phyloP scores from a whole-genome alignment of 257 asterid genomes.

The Solanum sejunctum region DNA sequence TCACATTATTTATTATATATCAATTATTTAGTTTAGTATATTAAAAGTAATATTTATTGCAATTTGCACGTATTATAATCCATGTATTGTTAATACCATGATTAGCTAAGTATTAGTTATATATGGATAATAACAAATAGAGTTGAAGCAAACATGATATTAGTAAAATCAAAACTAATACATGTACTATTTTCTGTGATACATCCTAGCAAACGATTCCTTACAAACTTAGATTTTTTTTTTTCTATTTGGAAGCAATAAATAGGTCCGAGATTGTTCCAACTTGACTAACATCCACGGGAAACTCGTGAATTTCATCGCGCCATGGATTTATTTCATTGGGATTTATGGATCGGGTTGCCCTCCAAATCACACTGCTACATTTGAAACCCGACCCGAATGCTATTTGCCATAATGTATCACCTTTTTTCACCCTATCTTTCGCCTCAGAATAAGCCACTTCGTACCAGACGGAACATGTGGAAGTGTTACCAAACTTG shows the following conservation, averaged over 20 bases:
- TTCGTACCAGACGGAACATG: slow-evolving; percentile 31
- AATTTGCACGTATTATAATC: too few species aligned
- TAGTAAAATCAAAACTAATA: too few species aligned
- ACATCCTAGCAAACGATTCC: too few species aligned
- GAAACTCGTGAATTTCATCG: slow-evolving; percentile 22
- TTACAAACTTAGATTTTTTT: background rate
- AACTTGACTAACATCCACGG: slow-evolving; percentile 1
- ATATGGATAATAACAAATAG: too few species aligned
- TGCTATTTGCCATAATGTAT: slow-evolving; percentile 28
- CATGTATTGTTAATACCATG: too few species aligned
- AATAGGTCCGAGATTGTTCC: background rate
- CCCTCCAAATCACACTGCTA: slow-evolving; percentile 29
- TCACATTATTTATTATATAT: too few species aligned
- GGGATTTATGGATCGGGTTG: slow-evolving; percentile 9
- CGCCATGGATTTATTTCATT: slow-evolving; percentile 25
- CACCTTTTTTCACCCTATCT: slow-evolving; percentile 19
- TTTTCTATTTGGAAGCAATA: background rate
- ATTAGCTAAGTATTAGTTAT: too few species aligned
- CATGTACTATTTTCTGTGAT: too few species aligned
- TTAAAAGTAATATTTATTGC: too few species aligned
- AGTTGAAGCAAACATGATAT: too few species aligned
- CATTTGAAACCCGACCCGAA: slow-evolving; percentile 40
- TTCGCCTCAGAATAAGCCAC: slow-evolving; percentile 32
- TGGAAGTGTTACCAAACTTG: slow-evolving; percentile 33
- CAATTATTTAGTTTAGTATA: too few species aligned